phyloP scores from a whole-genome alignment of 2,329 filamentous ascomycete species.

The Paecilomyces sp. region DNA sequence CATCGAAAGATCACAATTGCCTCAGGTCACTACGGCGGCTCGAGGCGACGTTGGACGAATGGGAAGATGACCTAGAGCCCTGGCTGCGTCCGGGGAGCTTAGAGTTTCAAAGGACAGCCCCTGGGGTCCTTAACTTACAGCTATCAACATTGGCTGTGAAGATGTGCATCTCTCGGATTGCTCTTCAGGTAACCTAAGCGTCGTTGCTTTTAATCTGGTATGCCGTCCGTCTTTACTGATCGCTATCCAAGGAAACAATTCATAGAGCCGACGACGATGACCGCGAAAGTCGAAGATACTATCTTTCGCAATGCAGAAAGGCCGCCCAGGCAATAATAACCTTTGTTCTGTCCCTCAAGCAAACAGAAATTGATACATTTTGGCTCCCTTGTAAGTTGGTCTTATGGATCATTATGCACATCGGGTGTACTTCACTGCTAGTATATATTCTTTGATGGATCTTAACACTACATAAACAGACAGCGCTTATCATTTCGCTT shows the following conservation, averaged over 20 bases:
- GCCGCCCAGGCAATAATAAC: constrained; percentile 15
- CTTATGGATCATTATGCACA: neutral
- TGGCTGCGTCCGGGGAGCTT: constrained; percentile 20
- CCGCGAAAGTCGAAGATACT: constrained; percentile 9
- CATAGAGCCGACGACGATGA: constrained; percentile 27
- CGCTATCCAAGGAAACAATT: constrained; percentile 5
- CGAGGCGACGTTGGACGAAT: constrained; percentile 33
- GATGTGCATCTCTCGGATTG: constrained; percentile 36
- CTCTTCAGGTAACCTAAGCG: constrained; percentile 15
- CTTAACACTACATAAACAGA: constrained; percentile 8
- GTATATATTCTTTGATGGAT: neutral
- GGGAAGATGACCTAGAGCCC: constrained; percentile 34
- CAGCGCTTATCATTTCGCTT: constrained; percentile 21
- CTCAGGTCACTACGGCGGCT: constrained; percentile 18
- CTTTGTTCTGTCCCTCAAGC: constrained; percentile 14
- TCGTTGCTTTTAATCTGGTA: neutral
- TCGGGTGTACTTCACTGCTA: neutral
- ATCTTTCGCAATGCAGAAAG: constrained; percentile 14
- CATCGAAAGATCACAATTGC: constrained; percentile 14
- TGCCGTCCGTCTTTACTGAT: neutral
- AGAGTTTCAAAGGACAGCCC: constrained; percentile 29
- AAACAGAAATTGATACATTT: constrained; percentile 15
- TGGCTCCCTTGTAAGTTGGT: constrained; percentile 20
- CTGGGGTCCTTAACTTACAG: constrained; percentile 43
- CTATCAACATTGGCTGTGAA: constrained; percentile 42